phyloP scores from a whole-genome alignment of 495 filamentous ascomycete genomes.

The Podospora comata region DNA sequence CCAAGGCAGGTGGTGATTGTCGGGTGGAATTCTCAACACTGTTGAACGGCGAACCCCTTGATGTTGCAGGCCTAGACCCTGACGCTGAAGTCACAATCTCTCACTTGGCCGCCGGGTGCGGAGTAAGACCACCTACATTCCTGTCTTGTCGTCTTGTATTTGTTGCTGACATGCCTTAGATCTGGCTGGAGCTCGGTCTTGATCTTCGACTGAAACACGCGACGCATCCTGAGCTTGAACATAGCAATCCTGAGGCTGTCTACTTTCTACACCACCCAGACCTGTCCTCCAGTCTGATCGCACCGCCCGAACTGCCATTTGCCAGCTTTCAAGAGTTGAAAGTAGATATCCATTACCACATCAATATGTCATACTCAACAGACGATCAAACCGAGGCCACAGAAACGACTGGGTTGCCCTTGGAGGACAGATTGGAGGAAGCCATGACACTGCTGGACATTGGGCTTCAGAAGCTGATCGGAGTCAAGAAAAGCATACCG shows the following conservation, averaged over 20 bases:
- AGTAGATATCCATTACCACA: conserved; percentile 22
- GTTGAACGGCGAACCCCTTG: conserved; percentile 20
- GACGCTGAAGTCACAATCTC: neutral
- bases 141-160: neutral
- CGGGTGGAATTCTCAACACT: conserved; percentile 22
- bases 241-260: conserved; percentile 5
- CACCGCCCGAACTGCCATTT: conserved; percentile 23
- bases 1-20: conserved; percentile 31
- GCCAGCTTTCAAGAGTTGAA: conserved; percentile 35
- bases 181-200: conserved; percentile 31
- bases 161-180: conserved; percentile 14
- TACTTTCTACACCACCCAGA: conserved; percentile 33
- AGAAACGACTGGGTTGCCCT: neutral
- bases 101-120: conserved; percentile 19
- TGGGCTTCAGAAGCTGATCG: conserved; percentile 35
- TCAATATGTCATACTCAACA: conserved; percentile 1
- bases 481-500: conserved; percentile 26
- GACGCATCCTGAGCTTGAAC: neutral
- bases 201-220: conserved; percentile 24
- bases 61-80: neutral
- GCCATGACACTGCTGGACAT: conserved; percentile 33
- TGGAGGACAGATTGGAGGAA: conserved; percentile 17
- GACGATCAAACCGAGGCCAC: neutral
- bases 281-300: conserved; percentile 27
- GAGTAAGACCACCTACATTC: conserved; percentile 9